Evolutionary conservation across 208 protist species (phyloP).

Genomic region (Crithidia fasciculata): DNA sequence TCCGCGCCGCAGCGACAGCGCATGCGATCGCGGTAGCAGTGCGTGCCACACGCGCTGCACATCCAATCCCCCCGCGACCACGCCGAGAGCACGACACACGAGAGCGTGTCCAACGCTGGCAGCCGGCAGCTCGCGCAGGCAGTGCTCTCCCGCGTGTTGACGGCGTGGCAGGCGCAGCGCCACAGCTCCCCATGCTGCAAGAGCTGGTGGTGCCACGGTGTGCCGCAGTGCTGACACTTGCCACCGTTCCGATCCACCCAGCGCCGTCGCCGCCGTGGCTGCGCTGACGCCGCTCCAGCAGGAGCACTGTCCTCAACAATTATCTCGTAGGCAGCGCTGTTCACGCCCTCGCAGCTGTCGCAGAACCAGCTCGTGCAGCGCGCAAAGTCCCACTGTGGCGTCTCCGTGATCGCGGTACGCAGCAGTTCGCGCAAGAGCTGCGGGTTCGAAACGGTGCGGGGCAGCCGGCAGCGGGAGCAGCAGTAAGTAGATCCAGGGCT

Average conservation of each 20-base stretch:
- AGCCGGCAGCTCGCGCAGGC: conserved; percentile 63
- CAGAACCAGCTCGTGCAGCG: conserved; percentile 76
- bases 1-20: conserved; percentile 55
- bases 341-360: conserved; percentile 67
- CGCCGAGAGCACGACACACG: conserved; percentile 51
- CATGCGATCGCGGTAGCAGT: conserved; percentile 65
- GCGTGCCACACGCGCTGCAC: conserved; percentile 52
- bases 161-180: conserved; percentile 77
- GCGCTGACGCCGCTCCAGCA: not conserved
- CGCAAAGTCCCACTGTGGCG: conserved; percentile 51
- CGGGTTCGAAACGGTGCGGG: conserved; percentile 33
- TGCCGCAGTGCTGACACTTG: conserved; percentile 54
- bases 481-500: conserved; percentile 35
- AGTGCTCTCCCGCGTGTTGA: conserved; percentile 39
- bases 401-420: not conserved
- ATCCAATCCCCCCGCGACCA: conserved; percentile 82
- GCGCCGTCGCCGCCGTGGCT: not conserved
- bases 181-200: conserved; percentile 42
- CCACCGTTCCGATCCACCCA: conserved; percentile 32
- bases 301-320: not conserved
- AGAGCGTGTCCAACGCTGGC: conserved; percentile 47
- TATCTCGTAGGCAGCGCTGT: conserved; percentile 62
- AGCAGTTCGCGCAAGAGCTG: conserved; percentile 38
- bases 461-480: conserved; percentile 73
- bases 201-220: conserved; percentile 70